Evolutionary conservation across 768 basidiomycete genomes (phyloP).

Genomic region (Megacollybia marginata): DNA sequence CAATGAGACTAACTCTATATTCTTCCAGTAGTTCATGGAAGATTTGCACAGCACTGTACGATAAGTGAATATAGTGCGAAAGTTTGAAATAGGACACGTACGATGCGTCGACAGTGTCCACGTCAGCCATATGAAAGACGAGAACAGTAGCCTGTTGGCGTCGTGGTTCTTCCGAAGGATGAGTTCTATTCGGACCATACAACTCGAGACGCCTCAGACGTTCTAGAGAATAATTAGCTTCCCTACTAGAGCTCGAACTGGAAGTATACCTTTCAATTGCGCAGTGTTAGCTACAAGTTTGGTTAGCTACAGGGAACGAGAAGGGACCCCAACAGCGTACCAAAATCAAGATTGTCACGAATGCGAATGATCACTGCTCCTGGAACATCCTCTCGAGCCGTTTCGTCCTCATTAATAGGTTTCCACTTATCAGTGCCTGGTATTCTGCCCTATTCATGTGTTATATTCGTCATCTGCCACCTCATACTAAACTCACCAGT

Average conservation of each 20-base stretch:
- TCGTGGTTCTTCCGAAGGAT: constrained; percentile 85
- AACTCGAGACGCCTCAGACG: constrained; percentile 80
- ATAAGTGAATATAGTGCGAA: background rate
- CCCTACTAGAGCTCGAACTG: background rate
- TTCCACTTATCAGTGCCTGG: constrained; percentile 89
- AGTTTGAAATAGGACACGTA: constrained; percentile 30
- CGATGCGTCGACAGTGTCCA: constrained; percentile 89
- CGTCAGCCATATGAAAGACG: constrained; percentile 92
- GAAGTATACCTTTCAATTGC: constrained; percentile 70
- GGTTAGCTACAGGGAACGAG: background rate
- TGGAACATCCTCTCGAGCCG: constrained; percentile 70
- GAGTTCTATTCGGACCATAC: constrained; percentile 72
- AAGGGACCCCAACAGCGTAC: constrained; percentile 30
- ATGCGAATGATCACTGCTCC: constrained; percentile 87
- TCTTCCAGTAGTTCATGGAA: constrained; percentile 73
- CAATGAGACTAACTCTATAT: constrained; percentile 48
- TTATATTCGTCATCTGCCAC: background rate
- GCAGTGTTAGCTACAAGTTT: constrained; percentile 75
- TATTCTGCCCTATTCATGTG: constrained; percentile 58
- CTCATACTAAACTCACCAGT: constrained; percentile 41
- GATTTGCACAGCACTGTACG: constrained; percentile 69
- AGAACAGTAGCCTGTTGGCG: constrained; percentile 68
- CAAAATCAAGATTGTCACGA: constrained; percentile 87
- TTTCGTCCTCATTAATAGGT: constrained; percentile 81
- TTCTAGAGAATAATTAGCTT: constrained; percentile 31